Base-by-base conservation (phyloP, 2,329 filamentous ascomycete species). In the Boeremia lycopersici region DNA sequence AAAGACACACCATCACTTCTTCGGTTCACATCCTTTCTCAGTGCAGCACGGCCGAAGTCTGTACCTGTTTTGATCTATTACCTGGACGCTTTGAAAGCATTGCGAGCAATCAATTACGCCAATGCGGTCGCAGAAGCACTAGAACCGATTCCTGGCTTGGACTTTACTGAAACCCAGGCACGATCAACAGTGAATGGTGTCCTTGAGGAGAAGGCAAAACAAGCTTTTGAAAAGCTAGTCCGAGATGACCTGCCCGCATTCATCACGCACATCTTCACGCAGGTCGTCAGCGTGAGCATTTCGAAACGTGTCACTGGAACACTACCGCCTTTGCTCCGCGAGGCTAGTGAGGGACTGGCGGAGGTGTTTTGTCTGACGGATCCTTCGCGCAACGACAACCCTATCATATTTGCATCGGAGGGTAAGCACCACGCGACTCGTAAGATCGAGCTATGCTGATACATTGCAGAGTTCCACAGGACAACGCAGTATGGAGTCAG, bases 351-450 rank as follows among this genome's bases (percentile, higher is more conserved):
- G 70, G 89, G 88, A 0, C 72, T 92, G 54, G 89, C 88, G 0
- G 89, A 92, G 68, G 88, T 90, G 0, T 92, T 91, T 63, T 92
- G 89, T 68, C 72, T 92, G 49, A 89, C 88, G 0, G 89, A 93
- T 69, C 88, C 89, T 8, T 89, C 87, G 1, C 79, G 88, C 53
- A 78, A 82, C 2, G 89, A 91, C 57, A 91, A 91, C 67, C 89
- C 89, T 0, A 89, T 92, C 56, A 84, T 91, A 2, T 90, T 91
- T 72, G 87, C 88, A 6, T 91, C 88, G 3, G 86, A 90, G 80
- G 87, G 87, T 89, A 68, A 25, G 74, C 53, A 29, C 13, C 6
- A 30, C 19, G 8, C 12, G 15, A 1, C 17, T 15, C 15, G 7
- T 10, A 17, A 19, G 3, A 23, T 11, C 8, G 25, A 8, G 15